Evolutionary conservation across 2,329 filamentous ascomycete genomes (phyloP).

Genomic region (Arthrinium phaeospermum): DNA sequence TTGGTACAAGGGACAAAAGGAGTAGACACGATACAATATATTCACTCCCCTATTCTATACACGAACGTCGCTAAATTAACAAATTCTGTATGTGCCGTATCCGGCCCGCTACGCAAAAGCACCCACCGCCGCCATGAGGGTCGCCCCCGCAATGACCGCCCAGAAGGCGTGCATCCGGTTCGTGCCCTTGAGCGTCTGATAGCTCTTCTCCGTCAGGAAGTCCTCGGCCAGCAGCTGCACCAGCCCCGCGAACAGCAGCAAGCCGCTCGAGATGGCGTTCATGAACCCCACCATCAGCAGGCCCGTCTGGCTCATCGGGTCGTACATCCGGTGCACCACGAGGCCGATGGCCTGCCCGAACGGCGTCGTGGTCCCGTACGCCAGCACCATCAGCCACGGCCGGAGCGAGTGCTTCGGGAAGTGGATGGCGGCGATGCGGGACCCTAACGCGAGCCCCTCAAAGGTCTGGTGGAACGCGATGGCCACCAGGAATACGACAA

Average conservation of each 20-base stretch:
- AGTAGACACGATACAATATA: background rate
- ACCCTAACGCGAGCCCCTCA: constrained; percentile 84
- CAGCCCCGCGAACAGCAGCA: constrained; percentile 81
- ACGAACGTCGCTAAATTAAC: background rate
- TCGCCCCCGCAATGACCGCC: constrained; percentile 67
- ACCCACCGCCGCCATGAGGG: constrained; percentile 74
- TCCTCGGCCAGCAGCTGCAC: constrained; percentile 88
- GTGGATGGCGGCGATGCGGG: constrained; percentile 81
- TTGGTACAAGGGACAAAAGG: background rate
- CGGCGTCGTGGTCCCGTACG: constrained; percentile 79
- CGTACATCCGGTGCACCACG: constrained; percentile 78
- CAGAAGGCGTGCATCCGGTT: constrained; percentile 67
- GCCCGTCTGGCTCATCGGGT: constrained; percentile 76
- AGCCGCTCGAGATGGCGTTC: constrained; percentile 82
- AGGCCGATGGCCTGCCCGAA: constrained; percentile 85
- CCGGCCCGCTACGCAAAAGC: constrained; percentile 65
- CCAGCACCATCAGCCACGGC: constrained; percentile 83
- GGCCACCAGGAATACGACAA: constrained; percentile 79
- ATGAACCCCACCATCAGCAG: constrained; percentile 85
- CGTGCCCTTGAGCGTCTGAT: constrained; percentile 66
- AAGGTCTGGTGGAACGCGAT: constrained; percentile 89
- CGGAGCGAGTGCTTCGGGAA: constrained; percentile 76
- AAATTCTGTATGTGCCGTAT: background rate
- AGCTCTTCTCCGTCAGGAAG: constrained; percentile 78
- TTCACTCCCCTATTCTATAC: background rate